Conservation (phyloP, 345 rosid species). For the Crucihimalaya himalaica region DNA sequence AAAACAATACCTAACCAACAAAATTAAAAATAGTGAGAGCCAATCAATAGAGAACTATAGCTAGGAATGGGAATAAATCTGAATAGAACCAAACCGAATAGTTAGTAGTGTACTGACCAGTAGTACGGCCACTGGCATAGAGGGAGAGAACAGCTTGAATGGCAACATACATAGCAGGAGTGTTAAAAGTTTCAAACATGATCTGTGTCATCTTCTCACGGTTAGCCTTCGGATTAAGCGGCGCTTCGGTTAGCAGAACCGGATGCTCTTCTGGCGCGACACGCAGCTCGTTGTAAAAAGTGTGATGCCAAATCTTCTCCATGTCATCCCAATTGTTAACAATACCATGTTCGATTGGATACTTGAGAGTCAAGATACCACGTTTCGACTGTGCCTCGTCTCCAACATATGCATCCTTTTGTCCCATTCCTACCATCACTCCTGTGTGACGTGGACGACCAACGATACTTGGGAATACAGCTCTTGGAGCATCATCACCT, state of each 20-base stretch:
- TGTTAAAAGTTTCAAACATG: constrained; percentile 65
- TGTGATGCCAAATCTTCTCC: constrained; percentile 75
- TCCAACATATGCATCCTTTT: constrained; percentile 64
- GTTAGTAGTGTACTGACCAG: constrained; percentile 44
- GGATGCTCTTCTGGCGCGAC: constrained; percentile 74
- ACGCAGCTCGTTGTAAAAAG: constrained; percentile 62
- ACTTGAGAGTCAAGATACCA: constrained; percentile 65
- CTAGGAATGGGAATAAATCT: background rate
- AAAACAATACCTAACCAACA: constrained; percentile 53
- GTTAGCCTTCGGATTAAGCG: constrained; percentile 67
- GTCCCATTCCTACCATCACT: constrained; percentile 76
- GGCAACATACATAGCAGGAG: constrained; percentile 70
- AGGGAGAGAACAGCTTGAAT: constrained; percentile 74
- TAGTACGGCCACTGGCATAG: constrained; percentile 75
- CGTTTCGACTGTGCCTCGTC: constrained; percentile 78
- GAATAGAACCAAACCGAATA: background rate
- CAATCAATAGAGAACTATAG: background rate
- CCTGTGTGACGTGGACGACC: constrained; percentile 73
- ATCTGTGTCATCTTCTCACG: constrained; percentile 72
- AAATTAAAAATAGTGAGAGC: background rate
- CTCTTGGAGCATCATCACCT: constrained; percentile 78
- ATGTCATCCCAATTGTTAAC: constrained; percentile 74
- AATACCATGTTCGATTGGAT: constrained; percentile 70
- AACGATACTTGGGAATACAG: constrained; percentile 71
- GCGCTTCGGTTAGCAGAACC: constrained; percentile 68